Evolutionary conservation across 352 stramenopile species (phyloP).

Genomic region (Pythium brachiatum): DNA sequence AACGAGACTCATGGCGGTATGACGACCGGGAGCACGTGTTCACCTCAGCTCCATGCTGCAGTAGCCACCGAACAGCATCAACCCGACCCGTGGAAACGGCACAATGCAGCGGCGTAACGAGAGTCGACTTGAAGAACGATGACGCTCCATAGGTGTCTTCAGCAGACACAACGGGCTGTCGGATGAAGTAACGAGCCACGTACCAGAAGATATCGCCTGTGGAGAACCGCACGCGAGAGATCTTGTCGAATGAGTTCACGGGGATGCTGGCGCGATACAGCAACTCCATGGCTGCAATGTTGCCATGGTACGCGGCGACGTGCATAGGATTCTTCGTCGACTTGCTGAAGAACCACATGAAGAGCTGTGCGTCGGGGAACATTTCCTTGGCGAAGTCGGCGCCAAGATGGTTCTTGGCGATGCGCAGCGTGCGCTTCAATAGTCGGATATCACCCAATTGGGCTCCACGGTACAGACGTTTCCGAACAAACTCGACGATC

Average conservation of each 20-base stretch:
- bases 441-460: conserved; percentile 64
- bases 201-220: conserved; percentile 85
- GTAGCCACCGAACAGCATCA: conserved; percentile 68
- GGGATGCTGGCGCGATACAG: conserved; percentile 53
- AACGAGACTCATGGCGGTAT: conserved; percentile 52
- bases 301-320: conserved; percentile 75
- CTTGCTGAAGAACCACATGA: conserved; percentile 67
- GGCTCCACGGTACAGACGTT: conserved; percentile 70
- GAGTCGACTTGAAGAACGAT: conserved; percentile 67
- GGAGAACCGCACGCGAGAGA: conserved; percentile 71
- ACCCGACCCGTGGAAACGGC: conserved; percentile 72
- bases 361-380: conserved; percentile 66
- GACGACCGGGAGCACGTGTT: conserved; percentile 78
- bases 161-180: conserved; percentile 57
- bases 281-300: conserved; percentile 69
- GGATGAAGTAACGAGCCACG: conserved; percentile 67
- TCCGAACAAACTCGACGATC: conserved; percentile 54
- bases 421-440: conserved; percentile 51
- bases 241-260: conserved; percentile 80
- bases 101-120: conserved; percentile 76
- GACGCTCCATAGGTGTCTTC: conserved; percentile 57
- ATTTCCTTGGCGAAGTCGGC: conserved; percentile 53
- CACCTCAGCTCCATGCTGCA: conserved; percentile 69
- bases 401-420: conserved; percentile 53
- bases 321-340: conserved; percentile 86